Conservation (phyloP, 2,329 filamentous ascomycete species). For the Pseudocercospora musae region DNA sequence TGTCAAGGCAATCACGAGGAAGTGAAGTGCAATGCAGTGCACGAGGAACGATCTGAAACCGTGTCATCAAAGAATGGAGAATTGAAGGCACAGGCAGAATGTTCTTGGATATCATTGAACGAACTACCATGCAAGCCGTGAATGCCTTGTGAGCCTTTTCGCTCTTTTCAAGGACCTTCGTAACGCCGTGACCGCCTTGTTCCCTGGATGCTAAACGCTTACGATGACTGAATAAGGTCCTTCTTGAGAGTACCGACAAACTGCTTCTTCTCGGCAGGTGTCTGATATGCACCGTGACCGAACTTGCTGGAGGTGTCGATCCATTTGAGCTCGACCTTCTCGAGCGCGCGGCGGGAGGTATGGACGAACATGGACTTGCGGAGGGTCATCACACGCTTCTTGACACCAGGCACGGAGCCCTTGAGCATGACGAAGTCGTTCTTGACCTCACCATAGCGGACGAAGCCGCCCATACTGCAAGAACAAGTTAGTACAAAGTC, state of each 20-base stretch:
- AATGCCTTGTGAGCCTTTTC: conserved; percentile 1
- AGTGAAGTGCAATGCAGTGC: neutral
- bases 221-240: conserved; percentile 60
- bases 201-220: conserved; percentile 14
- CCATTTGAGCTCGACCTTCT: conserved; percentile 99
- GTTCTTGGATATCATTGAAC: conserved; percentile 1
- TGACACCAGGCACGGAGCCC: conserved; percentile 94
- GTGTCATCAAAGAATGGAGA: neutral
- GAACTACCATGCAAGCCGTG: conserved; percentile 1
- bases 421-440: conserved; percentile 99
- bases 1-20: neutral
- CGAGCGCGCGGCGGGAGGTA: conserved; percentile 89
- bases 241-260: conserved; percentile 99
- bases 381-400: conserved; percentile 99
- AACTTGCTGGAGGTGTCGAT: conserved; percentile 99
- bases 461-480: conserved; percentile 90
- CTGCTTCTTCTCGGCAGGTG: conserved; percentile 93
- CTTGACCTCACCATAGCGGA: conserved; percentile 98
- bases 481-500: conserved; percentile 36
- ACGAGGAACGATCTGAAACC: neutral
- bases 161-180: conserved; percentile 2
- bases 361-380: conserved; percentile 98
- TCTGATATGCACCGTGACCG: conserved; percentile 99
- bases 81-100: neutral
- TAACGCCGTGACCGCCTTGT: conserved; percentile 4